Evolutionary conservation across 2,329 filamentous ascomycete genomes (phyloP).

Genomic region (Bipolaris sorokiniana): DNA sequence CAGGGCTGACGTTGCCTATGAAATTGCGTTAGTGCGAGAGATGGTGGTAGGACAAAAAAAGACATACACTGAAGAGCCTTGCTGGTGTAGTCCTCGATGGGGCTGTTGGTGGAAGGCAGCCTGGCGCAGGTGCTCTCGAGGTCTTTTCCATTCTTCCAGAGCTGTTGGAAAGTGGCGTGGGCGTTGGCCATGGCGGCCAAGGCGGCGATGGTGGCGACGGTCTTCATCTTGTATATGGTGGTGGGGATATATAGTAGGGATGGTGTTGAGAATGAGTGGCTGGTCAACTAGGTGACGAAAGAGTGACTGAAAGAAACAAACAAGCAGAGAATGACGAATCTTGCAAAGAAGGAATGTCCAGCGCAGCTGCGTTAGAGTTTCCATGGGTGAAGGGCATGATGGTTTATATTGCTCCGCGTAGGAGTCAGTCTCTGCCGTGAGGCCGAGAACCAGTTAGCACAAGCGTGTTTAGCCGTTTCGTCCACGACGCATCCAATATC

Average conservation of each 20-base stretch:
- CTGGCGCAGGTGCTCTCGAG: conserved; percentile 39
- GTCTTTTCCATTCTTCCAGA: conserved; percentile 41
- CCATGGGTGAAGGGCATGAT: conserved; percentile 10
- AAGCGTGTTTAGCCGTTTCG: conserved; percentile 33
- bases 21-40: conserved; percentile 1
- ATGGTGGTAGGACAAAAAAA: too few relatives aligned
- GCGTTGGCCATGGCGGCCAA: conserved; percentile 35
- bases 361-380: conserved; percentile 38
- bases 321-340: conserved; percentile 24
- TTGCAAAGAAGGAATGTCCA: conserved; percentile 38
- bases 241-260: conserved; percentile 4
- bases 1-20: conserved; percentile 34
- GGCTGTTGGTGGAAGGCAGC: conserved; percentile 37
- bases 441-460: conserved; percentile 24
- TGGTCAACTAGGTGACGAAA: conserved; percentile 28
- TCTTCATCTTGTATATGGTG: conserved; percentile 30
- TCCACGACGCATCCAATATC: conserved; percentile 31
- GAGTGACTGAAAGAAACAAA: conserved; percentile 31
- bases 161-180: conserved; percentile 41
- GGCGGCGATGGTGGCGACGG: conserved; percentile 34
- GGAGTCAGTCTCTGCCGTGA: conserved; percentile 23
- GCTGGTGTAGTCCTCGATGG: conserved; percentile 39
- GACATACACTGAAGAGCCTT: conserved; percentile 37
- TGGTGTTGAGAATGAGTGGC: conserved; percentile 24
- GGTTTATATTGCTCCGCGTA: conserved; percentile 28